phyloP scores from a whole-genome alignment of 2,329 filamentous ascomycete genomes.

The Diplodia scrobiculata region DNA sequence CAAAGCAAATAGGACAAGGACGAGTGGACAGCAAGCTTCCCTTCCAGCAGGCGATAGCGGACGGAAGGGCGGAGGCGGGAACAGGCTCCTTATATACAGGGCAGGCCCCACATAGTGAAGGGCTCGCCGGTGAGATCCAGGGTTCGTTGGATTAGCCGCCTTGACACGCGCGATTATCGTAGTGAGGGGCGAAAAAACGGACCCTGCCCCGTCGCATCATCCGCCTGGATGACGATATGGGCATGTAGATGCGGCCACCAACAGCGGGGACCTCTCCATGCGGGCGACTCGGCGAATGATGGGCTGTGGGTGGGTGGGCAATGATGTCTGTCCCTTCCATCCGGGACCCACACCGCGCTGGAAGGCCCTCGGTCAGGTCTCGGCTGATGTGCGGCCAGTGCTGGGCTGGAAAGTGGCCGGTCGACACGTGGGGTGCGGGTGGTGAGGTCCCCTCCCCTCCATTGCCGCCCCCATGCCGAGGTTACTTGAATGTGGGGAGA shows the following conservation, averaged over 20 bases:
- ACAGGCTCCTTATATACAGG: background rate
- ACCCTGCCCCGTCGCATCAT: background rate
- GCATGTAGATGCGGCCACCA: background rate
- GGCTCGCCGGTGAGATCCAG: background rate
- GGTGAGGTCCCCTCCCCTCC: background rate
- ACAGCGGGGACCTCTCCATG: background rate
- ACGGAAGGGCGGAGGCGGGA: background rate
- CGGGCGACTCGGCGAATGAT: background rate
- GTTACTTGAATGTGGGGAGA: constrained; percentile 1
- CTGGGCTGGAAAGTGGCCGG: background rate
- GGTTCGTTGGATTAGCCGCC: background rate
- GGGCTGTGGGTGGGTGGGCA: background rate
- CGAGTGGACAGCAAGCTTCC: background rate
- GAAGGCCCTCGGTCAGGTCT: background rate
- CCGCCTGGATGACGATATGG: background rate
- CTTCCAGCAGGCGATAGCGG: background rate
- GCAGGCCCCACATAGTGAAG: background rate
- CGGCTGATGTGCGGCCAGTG: background rate
- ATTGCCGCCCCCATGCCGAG: constrained; percentile 1
- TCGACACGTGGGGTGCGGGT: background rate
- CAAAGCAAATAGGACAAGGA: too few relatives aligned
- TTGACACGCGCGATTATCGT: background rate
- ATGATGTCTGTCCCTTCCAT: constrained; percentile 6
- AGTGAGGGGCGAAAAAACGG: background rate
- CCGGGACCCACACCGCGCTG: constrained; percentile 2